A percentile compares a stretch with the other conserved stretches of the same genome.
phyloP scores from a whole-genome alignment of 495 filamentous ascomycete species.

The Articulospora tetracladia region DNA sequence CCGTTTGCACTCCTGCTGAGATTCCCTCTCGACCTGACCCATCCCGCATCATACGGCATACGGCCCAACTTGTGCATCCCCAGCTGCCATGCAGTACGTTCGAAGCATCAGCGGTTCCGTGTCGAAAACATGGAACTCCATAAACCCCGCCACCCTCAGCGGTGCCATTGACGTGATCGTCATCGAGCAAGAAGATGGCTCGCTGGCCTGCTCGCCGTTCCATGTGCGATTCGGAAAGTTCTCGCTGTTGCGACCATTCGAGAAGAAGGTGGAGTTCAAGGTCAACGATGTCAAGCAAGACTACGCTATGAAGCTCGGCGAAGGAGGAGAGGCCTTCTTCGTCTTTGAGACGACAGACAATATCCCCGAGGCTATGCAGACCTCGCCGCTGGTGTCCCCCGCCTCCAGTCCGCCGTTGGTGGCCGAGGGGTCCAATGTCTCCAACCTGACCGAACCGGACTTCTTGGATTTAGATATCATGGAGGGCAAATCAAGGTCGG shows the following conservation, averaged over 20 bases:
- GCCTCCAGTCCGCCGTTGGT: constrained; percentile 70
- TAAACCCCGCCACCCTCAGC: constrained; percentile 95
- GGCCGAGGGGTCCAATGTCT: constrained; percentile 48
- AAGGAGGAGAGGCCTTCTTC: constrained; percentile 97
- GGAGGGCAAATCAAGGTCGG: constrained; percentile 24
- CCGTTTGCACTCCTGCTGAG: no score
- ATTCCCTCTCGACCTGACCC: no score
- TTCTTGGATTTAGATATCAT: constrained; percentile 65
- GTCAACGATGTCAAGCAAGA: constrained; percentile 91
- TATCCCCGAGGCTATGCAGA: constrained; percentile 87
- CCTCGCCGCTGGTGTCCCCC: constrained; percentile 88
- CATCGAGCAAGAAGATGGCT: constrained; percentile 94
- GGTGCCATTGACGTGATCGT: constrained; percentile 99
- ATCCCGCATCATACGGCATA: no score
- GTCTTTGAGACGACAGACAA: constrained; percentile 91
- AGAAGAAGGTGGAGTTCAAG: constrained; percentile 98
- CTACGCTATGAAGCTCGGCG: constrained; percentile 97
- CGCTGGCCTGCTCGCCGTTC: constrained; percentile 85
- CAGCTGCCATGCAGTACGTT: constrained; percentile 86
- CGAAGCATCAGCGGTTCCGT: constrained; percentile 92
- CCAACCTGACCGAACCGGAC: constrained; percentile 75
- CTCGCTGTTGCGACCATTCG: constrained; percentile 87
- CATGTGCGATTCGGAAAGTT: constrained; percentile 99
- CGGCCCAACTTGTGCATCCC: not conserved
- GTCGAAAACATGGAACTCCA: constrained; percentile 98